Percentiles rank a stretch among this genome's conserved stretches.
phyloP scores from a whole-genome alignment of 208 protist genomes.

The Polymyxa betae region DNA sequence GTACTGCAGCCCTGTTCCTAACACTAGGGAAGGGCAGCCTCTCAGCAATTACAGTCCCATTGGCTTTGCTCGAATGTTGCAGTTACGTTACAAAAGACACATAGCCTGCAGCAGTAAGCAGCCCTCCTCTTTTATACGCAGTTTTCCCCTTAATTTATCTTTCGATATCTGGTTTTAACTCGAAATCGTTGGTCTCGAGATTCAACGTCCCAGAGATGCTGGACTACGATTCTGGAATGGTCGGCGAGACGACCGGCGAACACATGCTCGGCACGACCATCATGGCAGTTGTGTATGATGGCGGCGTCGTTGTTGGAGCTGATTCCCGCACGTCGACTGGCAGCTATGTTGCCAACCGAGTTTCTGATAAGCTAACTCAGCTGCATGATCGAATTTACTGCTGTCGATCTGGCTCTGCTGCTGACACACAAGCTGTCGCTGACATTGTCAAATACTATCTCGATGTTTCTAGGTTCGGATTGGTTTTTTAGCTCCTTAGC shows the following conservation, averaged over 20 bases:
- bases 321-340: slow-evolving; percentile 93
- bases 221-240: too few relatives aligned
- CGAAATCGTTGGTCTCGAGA: too few relatives aligned
- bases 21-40: too few relatives aligned
- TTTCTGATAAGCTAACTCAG: slow-evolving; percentile 95
- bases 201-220: too few relatives aligned
- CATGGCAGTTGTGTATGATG: slow-evolving; percentile 93
- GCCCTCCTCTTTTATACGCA: too few relatives aligned
- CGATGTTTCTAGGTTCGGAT: slow-evolving; percentile 78
- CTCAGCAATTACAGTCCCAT: too few relatives aligned
- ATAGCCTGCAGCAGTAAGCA: too few relatives aligned
- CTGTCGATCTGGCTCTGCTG: slow-evolving; percentile 95
- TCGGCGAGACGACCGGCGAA: slow-evolving; percentile 33
- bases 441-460: slow-evolving; percentile 89
- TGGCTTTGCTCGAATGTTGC: too few relatives aligned
- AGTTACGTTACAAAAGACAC: too few relatives aligned
- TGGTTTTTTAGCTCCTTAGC: not conserved
- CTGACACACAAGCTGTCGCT: slow-evolving; percentile 94
- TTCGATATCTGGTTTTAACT: too few relatives aligned
- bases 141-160: too few relatives aligned
- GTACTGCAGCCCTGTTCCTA: too few relatives aligned
- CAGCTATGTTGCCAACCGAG: slow-evolving; percentile 93
- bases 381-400: slow-evolving; percentile 93
- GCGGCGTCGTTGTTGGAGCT: slow-evolving; percentile 92
- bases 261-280: slow-evolving; percentile 86